A percentile compares a stretch with the other conserved stretches of the same genome.
Evolutionary conservation across 345 rosid species (phyloP).

Genomic region (Aquilaria yunnanensis): DNA sequence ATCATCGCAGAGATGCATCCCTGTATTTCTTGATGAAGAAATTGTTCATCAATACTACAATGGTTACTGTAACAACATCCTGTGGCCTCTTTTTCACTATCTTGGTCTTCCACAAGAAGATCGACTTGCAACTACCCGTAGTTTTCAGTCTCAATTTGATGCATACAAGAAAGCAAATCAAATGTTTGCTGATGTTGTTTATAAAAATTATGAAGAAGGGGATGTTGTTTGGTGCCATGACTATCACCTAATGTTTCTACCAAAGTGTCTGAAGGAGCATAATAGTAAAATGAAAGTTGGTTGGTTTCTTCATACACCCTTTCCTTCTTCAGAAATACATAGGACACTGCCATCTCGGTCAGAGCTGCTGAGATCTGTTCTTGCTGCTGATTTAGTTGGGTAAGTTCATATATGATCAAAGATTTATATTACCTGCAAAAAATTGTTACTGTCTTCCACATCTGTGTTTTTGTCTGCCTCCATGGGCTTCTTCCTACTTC

Average conservation of each 20-base stretch:
- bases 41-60: slow-evolving; percentile 48
- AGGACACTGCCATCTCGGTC: slow-evolving; percentile 52
- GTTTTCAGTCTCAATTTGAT: slow-evolving; percentile 57
- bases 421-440: background rate
- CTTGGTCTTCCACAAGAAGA: slow-evolving; percentile 62
- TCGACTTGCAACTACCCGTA: slow-evolving; percentile 49
- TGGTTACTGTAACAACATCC: slow-evolving; percentile 54
- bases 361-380: slow-evolving; percentile 46
- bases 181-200: slow-evolving; percentile 53
- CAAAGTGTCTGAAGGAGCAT: slow-evolving; percentile 37
- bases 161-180: slow-evolving; percentile 59
- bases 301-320: slow-evolving; percentile 56
- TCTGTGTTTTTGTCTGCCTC: background rate
- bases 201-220: slow-evolving; percentile 22
- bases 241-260: slow-evolving; percentile 54
- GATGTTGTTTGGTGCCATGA: slow-evolving; percentile 3
- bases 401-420: slow-evolving; percentile 17
- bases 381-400: slow-evolving; percentile 57
- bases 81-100: slow-evolving; percentile 63
- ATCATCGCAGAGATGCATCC: slow-evolving; percentile 49
- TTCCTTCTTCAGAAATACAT: slow-evolving; percentile 57
- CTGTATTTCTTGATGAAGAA: slow-evolving; percentile 57
- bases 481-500: too few species aligned
- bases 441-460: too few species aligned
- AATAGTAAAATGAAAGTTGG: slow-evolving; percentile 51